These are phyloP conservation scores for Plenodomus tracheiphilus DNA, from an alignment of 2,329 filamentous ascomycete genomes.

Conservation along the genomic window DNA sequence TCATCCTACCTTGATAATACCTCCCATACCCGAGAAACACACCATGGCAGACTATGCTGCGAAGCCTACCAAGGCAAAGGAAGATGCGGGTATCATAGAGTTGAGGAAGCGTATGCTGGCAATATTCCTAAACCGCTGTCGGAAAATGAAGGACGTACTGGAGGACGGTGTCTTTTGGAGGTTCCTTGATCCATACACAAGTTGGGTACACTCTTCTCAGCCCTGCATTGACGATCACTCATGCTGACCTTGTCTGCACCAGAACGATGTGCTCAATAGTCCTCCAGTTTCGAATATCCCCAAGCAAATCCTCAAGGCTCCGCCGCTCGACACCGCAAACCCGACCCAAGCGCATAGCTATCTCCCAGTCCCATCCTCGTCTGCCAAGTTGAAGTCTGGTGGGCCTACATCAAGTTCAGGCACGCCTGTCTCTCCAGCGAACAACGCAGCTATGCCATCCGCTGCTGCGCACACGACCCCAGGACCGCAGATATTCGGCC, in stretches of 20 bases:
- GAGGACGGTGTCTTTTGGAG: slow-evolving; percentile 97
- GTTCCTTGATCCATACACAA: slow-evolving; percentile 95
- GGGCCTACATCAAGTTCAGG: slow-evolving; percentile 52
- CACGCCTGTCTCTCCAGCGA: slow-evolving; percentile 59
- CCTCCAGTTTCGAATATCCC: slow-evolving; percentile 89
- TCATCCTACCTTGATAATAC: slow-evolving; percentile 93
- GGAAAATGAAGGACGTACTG: slow-evolving; percentile 86
- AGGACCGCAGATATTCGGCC: slow-evolving; percentile 68
- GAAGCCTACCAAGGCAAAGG: slow-evolving; percentile 96
- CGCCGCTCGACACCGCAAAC: slow-evolving; percentile 93
- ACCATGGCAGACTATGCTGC: slow-evolving; percentile 98
- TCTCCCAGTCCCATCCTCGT: slow-evolving; percentile 81
- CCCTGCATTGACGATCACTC: background rate
- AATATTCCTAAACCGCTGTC: slow-evolving; percentile 92
- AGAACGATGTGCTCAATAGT: slow-evolving; percentile 95
- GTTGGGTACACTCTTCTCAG: slow-evolving; percentile 71
- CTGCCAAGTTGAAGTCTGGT: slow-evolving; percentile 76
- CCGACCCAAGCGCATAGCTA: slow-evolving; percentile 83
- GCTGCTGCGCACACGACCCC: slow-evolving; percentile 60
- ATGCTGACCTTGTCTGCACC: background rate
- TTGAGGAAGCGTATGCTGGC: slow-evolving; percentile 94
- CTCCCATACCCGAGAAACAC: slow-evolving; percentile 97
- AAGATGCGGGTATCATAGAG: slow-evolving; percentile 96
- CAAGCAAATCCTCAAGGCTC: slow-evolving; percentile 91
- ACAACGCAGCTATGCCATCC: slow-evolving; percentile 54